These are phyloP conservation scores for Podaxis sp. DNA, from an alignment of 768 basidiomycete species.

Conservation along the genomic window DNA sequence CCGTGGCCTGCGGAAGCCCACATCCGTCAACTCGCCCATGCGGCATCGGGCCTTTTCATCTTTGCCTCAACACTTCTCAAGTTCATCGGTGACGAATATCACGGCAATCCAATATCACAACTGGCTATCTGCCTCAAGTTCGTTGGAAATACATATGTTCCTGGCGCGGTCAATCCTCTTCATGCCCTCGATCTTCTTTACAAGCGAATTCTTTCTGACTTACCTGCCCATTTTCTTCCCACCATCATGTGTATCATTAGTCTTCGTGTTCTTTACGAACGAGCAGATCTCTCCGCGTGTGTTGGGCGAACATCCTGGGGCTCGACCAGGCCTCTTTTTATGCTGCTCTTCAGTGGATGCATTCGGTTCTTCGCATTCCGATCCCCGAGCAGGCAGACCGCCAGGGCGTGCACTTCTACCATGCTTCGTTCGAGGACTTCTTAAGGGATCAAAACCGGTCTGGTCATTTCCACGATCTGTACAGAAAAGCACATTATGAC, in stretches of 20 bases:
- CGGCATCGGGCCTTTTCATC: slow-evolving; percentile 2
- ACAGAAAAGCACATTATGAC: not conserved
- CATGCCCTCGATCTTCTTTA: not conserved
- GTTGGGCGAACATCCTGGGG: not conserved
- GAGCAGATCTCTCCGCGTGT: not conserved
- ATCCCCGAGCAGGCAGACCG: not conserved
- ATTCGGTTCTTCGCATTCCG: not conserved
- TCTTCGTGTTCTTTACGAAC: not conserved
- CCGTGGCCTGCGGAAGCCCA: not conserved
- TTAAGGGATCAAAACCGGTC: not conserved
- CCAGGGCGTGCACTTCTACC: not conserved
- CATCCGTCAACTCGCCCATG: not conserved
- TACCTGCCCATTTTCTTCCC: not conserved
- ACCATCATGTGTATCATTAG: not conserved
- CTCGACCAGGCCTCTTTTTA: not conserved
- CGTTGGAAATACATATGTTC: not conserved
- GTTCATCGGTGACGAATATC: not conserved
- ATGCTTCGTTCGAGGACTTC: not conserved
- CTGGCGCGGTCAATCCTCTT: not conserved
- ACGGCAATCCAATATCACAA: not conserved
- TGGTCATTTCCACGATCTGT: not conserved
- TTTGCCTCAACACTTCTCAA: not conserved
- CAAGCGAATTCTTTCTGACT: not conserved
- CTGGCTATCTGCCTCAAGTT: not conserved
- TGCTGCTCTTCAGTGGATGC: not conserved